A percentile compares a stretch with the other conserved stretches of the same genome.
phyloP scores from a whole-genome alignment of 2,329 filamentous ascomycete species.

The Aspergillus intermedius region DNA sequence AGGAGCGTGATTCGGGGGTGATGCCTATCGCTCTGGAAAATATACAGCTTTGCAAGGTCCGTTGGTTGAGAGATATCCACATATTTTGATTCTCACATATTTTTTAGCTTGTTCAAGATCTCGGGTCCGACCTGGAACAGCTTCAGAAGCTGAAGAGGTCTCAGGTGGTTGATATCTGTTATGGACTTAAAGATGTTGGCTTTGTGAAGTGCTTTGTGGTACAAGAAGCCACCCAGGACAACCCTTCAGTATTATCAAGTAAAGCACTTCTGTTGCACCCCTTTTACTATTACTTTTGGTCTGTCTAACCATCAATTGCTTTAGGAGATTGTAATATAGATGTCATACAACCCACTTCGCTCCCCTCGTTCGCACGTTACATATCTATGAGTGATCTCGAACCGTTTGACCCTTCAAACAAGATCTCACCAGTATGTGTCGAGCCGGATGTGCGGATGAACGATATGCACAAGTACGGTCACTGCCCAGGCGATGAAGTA shows the following conservation, averaged over 20 bases:
- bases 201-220: not conserved
- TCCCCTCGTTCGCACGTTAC: not conserved
- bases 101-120: not conserved
- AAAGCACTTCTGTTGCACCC: not conserved
- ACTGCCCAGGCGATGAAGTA: not conserved
- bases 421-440: not conserved
- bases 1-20: not conserved
- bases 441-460: not conserved
- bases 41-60: not conserved
- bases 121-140: not conserved
- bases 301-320: not conserved
- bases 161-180: not conserved
- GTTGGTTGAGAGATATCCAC: not conserved
- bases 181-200: not conserved
- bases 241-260: conserved; percentile 1
- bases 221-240: not conserved
- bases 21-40: conserved; percentile 1
- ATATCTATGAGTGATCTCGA: not conserved
- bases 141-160: not conserved
- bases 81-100: not conserved
- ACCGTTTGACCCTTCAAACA: not conserved
- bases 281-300: not conserved
- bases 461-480: not conserved
- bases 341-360: not conserved
- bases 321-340: conserved; percentile 1